These are phyloP conservation scores for Daldinia sp. DNA, from an alignment of 2,329 filamentous ascomycete species.

Conservation along the genomic window DNA sequence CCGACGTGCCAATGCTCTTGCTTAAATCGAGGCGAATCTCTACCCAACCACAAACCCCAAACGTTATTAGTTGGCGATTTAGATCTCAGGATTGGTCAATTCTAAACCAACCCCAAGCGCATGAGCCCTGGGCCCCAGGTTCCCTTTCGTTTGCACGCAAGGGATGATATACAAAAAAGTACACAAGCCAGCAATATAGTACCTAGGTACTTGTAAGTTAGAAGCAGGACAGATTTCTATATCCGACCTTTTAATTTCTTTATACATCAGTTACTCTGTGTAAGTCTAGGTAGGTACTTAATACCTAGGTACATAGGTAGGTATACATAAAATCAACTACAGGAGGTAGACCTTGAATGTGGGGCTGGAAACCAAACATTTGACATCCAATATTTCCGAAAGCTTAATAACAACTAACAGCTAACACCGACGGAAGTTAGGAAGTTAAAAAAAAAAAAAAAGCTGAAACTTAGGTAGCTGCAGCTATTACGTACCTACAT, in stretches of 20 bases:
- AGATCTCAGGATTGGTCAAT: neutral
- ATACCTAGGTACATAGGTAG: neutral
- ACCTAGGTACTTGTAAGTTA: neutral
- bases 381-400: slow-evolving; percentile 4
- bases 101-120: neutral
- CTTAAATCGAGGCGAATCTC: neutral
- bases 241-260: neutral
- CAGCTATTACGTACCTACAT: neutral
- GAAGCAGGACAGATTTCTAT: neutral
- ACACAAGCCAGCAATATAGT: neutral
- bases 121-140: neutral
- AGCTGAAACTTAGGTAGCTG: neutral
- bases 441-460: neutral
- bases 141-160: neutral
- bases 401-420: slow-evolving; percentile 7
- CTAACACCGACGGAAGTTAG: slow-evolving; percentile 28
- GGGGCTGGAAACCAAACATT: neutral
- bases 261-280: neutral
- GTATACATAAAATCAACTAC: neutral
- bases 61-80: neutral
- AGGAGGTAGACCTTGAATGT: neutral
- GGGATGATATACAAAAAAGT: neutral
- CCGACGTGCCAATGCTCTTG: neutral
- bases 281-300: neutral
- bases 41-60: neutral